Evolutionary conservation across 208 protist genomes (phyloP), one percentile per base, ranked within the genome.

Genomic region (Naegleria lovaniensis): DNA sequence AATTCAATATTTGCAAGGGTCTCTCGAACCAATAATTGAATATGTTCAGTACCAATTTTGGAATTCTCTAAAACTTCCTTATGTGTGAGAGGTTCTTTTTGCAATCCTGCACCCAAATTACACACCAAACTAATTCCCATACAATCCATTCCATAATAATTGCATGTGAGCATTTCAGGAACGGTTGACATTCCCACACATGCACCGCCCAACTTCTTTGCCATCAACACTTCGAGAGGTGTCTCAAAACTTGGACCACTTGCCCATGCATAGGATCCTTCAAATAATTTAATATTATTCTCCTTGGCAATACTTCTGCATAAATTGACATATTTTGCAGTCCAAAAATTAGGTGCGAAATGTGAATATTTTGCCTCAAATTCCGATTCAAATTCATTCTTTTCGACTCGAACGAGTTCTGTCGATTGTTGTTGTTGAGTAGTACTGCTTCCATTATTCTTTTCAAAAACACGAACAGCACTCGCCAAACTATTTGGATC

Each of bases 221-320:
- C 86, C 6, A n/a, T 76, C 5, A 29, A 33, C 29, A 89, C 86
- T 89, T 89, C 51, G 7, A 43, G 29, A 25, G 43, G 86, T 19
- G 86, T 89, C 75, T 89, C 86, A n/a, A 48, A 89, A 33, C n/a
- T 43, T 43, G 86, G 86, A 76, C 86, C 86, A 89, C 51, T 76
- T 0, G 51, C 38, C 43, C 86, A 59, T 22, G 5, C 11, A 76
- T 89, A 89, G 29, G 6, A 39, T 33, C 86, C 86, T 89, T 89
- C 51, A 43, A 89, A 89, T 39, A 89, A 41, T 89, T 89, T 11
- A n/a, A 89, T 59, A 39, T 4, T 7, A 29, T 40, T 15, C 33
- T 89, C 51, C 9, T 76, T 58, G 1, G 86, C 22, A 43, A 89
- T 13, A n/a, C 29, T 75, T 76, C 40, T 48, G n/a, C 9, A n/a